phyloP scores from a whole-genome alignment of 106 monocot genomes.

The Dendrobium officinale region DNA sequence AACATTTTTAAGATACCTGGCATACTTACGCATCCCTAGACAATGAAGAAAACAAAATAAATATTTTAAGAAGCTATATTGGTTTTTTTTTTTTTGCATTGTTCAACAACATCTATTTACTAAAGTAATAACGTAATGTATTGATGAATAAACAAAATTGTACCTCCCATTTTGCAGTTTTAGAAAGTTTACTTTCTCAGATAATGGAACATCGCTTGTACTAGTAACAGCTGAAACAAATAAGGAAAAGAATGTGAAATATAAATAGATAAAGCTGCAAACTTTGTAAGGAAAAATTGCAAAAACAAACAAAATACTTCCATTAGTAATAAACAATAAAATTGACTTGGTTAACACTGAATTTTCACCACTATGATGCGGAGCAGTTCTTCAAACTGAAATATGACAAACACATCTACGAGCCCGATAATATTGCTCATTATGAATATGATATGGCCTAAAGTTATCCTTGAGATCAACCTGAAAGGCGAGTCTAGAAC shows the following conservation, averaged over 20 bases:
- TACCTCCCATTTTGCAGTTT: constrained; percentile 99
- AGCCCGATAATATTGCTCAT: neutral
- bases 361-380: neutral
- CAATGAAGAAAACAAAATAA: neutral
- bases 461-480: constrained; percentile 19
- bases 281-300: neutral
- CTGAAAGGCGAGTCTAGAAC: constrained; percentile 50
- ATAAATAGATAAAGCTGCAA: neutral
- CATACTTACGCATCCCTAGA: neutral
- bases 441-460: neutral
- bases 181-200: constrained; percentile 67
- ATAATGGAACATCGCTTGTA: constrained; percentile 42
- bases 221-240: constrained; percentile 38
- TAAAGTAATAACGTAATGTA: neutral
- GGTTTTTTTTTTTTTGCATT: neutral
- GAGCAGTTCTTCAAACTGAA: neutral
- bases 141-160: neutral
- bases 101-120: neutral
- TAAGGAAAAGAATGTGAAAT: neutral
- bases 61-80: neutral
- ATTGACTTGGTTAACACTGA: neutral
- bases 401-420: neutral
- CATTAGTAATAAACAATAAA: neutral
- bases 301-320: neutral
- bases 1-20: neutral